A percentile compares a stretch with the other conserved stretches of the same genome.
These are phyloP conservation scores for Geosmithia morbida DNA, from an alignment of 2,329 filamentous ascomycete genomes.

Conservation along the genomic window DNA sequence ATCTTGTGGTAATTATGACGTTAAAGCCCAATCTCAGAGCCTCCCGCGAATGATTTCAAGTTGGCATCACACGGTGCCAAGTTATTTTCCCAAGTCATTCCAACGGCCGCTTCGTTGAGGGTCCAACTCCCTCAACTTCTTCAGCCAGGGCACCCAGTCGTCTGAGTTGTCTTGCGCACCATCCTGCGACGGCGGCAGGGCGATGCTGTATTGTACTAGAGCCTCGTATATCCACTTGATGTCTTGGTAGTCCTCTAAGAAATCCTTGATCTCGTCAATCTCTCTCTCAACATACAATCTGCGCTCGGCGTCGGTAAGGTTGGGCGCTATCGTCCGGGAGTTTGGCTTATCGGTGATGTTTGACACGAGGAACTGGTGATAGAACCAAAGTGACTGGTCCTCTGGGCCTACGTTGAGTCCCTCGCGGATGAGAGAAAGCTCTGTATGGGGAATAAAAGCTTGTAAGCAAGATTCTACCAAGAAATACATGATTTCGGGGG, in stretches of 20 bases:
- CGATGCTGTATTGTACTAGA: conserved; percentile 58
- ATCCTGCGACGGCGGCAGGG: conserved; percentile 30
- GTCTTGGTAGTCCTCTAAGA: conserved; percentile 42
- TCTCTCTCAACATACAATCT: conserved; percentile 53
- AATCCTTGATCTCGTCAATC: conserved; percentile 56
- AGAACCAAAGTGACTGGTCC: conserved; percentile 95
- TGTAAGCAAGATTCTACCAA: neutral
- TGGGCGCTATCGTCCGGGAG: conserved; percentile 45
- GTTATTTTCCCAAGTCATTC: conserved; percentile 47
- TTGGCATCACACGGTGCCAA: conserved; percentile 4
- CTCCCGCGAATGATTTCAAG: neutral
- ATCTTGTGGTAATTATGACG: neutral
- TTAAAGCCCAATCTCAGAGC: neutral
- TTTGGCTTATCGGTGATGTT: conserved; percentile 40
- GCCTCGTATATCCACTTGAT: conserved; percentile 83
- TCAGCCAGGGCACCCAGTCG: conserved; percentile 44
- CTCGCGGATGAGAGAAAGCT: conserved; percentile 61
- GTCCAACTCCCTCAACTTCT: conserved; percentile 54
- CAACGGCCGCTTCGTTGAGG: conserved; percentile 62
- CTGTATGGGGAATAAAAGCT: conserved; percentile 19
- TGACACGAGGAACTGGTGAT: conserved; percentile 76
- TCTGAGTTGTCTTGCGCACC: conserved; percentile 18
- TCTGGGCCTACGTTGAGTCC: conserved; percentile 82
- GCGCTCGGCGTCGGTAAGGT: conserved; percentile 46
- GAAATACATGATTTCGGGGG: neutral